Conservation (phyloP, 1,139 yeast species). For the Taphrina sp. region DNA sequence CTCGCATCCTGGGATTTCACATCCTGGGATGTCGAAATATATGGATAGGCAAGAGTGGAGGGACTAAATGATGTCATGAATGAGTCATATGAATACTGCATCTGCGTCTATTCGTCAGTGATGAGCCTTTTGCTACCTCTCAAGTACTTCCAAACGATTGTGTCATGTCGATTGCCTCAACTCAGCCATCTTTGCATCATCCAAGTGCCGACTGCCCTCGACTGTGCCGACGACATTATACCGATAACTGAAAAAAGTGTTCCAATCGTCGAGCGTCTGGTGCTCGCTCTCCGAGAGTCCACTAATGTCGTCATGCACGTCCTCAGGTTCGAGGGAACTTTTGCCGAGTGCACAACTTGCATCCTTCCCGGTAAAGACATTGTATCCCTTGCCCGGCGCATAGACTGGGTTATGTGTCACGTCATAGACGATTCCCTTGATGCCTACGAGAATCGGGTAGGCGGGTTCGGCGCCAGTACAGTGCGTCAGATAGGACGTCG, state of each 20-base stretch:
- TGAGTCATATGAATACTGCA: too few relatives aligned
- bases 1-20: too few relatives aligned
- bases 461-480: conserved; percentile 25
- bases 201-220: conserved; percentile 19
- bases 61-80: too few relatives aligned
- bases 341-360: conserved; percentile 68
- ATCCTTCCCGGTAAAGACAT: conserved; percentile 71
- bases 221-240: conserved; percentile 53
- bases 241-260: conserved; percentile 72
- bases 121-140: too few relatives aligned
- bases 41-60: too few relatives aligned
- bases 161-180: too few relatives aligned
- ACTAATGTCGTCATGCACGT: conserved; percentile 65
- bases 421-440: conserved; percentile 74
- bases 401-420: conserved; percentile 67
- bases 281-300: conserved; percentile 61
- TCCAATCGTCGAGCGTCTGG: conserved; percentile 82
- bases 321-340: conserved; percentile 54
- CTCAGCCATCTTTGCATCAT: too few relatives aligned
- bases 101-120: too few relatives aligned
- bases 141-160: too few relatives aligned
- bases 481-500: conserved; percentile 15
- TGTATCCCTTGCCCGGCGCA: conserved; percentile 74
- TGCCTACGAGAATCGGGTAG: conserved; percentile 60
- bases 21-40: too few relatives aligned